Percentiles rank a stretch among this genome's conserved stretches.
phyloP scores from a whole-genome alignment of 805 yeast species.

The Schizosaccharomyces cryophilus region DNA sequence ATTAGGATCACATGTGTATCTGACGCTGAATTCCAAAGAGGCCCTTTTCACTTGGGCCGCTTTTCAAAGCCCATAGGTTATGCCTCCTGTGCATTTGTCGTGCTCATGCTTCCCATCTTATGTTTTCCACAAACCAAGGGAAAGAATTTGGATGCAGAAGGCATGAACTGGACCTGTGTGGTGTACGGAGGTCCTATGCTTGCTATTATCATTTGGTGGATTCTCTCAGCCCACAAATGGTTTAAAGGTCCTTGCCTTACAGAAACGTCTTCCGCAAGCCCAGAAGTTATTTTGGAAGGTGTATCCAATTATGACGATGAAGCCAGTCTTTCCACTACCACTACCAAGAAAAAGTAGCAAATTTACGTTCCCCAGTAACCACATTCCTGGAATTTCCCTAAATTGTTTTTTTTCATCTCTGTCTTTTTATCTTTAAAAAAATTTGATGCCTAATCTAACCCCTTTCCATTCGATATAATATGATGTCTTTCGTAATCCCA shows the following conservation, averaged over 20 bases:
- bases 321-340: background rate
- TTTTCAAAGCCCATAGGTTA: constrained; percentile 26
- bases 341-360: background rate
- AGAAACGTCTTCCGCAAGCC: background rate
- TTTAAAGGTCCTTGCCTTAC: constrained; percentile 26
- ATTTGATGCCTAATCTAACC: too few relatives aligned
- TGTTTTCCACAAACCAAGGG: constrained; percentile 24
- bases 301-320: background rate
- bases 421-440: too few relatives aligned
- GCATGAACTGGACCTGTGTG: constrained; percentile 41
- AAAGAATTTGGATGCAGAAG: constrained; percentile 13
- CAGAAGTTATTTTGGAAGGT: background rate
- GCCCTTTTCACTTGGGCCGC: constrained; percentile 43
- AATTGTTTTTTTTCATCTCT: background rate
- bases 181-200: constrained; percentile 38
- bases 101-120: constrained; percentile 33
- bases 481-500: too few relatives aligned
- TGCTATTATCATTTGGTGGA: constrained; percentile 25
- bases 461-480: too few relatives aligned
- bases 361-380: background rate
- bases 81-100: constrained; percentile 23
- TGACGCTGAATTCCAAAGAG: constrained; percentile 25
- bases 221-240: constrained; percentile 31
- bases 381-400: background rate
- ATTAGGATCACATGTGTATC: constrained; percentile 32